These are phyloP conservation scores for Geotrichum cucujoidarum DNA, from an alignment of 1,139 yeast species.

Conservation along the genomic window DNA sequence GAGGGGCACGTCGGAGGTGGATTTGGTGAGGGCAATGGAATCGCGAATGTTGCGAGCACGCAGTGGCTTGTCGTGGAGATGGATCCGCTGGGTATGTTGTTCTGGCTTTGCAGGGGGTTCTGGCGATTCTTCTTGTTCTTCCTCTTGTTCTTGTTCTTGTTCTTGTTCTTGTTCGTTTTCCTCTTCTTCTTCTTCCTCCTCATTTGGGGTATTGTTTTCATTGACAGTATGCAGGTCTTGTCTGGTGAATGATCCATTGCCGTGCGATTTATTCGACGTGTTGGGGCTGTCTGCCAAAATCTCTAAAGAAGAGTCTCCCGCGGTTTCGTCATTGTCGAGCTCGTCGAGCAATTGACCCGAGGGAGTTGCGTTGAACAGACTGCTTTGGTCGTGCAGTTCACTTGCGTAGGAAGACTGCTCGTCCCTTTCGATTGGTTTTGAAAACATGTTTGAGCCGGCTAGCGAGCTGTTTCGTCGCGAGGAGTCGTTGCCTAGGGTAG, in stretches of 20 bases:
- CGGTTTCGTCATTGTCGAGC: too few species aligned
- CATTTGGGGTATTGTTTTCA: too few species aligned
- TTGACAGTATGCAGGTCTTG: too few species aligned
- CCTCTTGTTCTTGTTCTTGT: not conserved
- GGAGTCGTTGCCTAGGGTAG: not conserved
- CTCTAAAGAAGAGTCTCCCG: too few species aligned
- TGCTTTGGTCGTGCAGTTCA: too few species aligned
- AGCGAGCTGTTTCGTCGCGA: not conserved
- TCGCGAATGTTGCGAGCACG: not conserved
- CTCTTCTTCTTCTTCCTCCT: not conserved
- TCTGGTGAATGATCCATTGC: too few species aligned
- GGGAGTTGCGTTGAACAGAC: too few species aligned
- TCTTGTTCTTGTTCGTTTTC: not conserved
- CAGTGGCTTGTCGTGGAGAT: not conserved
- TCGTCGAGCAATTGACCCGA: too few species aligned
- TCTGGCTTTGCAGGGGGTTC: too few species aligned
- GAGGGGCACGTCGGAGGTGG: not conserved
- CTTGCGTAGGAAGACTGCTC: not conserved
- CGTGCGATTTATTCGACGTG: too few species aligned
- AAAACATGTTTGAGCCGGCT: constrained; percentile 3
- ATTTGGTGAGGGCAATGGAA: not conserved
- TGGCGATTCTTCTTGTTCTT: not conserved
- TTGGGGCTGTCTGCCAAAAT: too few species aligned
- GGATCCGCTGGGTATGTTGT: not conserved
- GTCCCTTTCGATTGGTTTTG: constrained; percentile 2